Conservation (phyloP, 345 rosid genomes). For the Sonneratia caseolaris region DNA sequence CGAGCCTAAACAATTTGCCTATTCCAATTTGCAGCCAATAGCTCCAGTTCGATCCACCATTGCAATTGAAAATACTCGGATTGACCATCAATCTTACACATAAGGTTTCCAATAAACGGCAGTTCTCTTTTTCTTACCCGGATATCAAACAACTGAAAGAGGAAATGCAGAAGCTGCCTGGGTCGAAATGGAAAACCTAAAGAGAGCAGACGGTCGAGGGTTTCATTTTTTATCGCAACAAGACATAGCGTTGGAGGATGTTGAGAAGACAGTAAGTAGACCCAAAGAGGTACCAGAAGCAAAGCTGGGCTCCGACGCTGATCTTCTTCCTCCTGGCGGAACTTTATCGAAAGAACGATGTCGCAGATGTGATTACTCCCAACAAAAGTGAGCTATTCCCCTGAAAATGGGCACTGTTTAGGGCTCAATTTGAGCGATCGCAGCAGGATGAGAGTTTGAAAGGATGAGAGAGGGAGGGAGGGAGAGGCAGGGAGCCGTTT, state of each 20-base stretch:
- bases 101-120: too few relatives aligned
- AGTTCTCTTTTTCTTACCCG: too few relatives aligned
- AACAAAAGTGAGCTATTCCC: not conserved
- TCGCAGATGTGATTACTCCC: not conserved
- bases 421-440: slow-evolving; percentile 6
- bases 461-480: slow-evolving; percentile 9
- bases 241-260: not conserved
- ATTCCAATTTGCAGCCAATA: too few relatives aligned
- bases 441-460: not conserved
- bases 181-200: not conserved
- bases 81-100: too few relatives aligned
- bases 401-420: not conserved
- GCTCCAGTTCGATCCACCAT: too few relatives aligned
- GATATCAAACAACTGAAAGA: too few relatives aligned
- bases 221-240: too few relatives aligned
- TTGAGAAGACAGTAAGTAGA: slow-evolving; percentile 1
- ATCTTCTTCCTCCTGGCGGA: not conserved
- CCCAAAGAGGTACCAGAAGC: slow-evolving; percentile 16
- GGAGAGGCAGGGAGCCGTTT: slow-evolving; percentile 18
- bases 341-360: not conserved
- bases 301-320: not conserved
- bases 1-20: too few relatives aligned
- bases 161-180: not conserved
- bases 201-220: too few relatives aligned
- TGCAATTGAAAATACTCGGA: too few relatives aligned